Evolutionary conservation across 2,329 filamentous ascomycete species (phyloP).

Genomic region (Fusarium secorum): DNA sequence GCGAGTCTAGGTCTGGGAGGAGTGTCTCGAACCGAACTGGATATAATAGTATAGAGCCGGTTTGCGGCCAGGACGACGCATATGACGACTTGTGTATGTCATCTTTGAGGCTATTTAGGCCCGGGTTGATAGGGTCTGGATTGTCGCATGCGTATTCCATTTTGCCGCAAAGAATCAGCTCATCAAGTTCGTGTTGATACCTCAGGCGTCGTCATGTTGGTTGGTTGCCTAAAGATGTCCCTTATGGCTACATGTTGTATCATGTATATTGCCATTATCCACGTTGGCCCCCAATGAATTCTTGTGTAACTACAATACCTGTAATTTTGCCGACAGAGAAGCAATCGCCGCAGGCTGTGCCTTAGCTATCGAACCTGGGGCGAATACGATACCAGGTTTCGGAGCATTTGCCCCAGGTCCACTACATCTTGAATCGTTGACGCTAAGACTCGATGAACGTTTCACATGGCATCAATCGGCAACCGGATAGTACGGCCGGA

Average conservation of each 20-base stretch:
- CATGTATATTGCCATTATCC: background rate
- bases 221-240: background rate
- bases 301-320: accelerated
- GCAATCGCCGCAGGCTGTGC: background rate
- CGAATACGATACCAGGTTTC: too few relatives aligned
- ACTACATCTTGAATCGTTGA: background rate
- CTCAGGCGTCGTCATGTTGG: background rate
- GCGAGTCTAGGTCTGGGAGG: background rate
- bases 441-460: background rate
- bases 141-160: background rate
- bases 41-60: background rate
- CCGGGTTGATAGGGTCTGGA: background rate
- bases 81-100: background rate
- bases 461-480: accelerated
- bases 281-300: background rate
- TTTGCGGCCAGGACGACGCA: background rate
- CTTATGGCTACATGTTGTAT: background rate
- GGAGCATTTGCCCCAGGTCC: background rate
- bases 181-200: background rate
- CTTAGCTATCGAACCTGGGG: background rate
- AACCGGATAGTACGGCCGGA: background rate
- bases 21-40: background rate
- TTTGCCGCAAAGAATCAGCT: background rate
- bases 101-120: background rate
- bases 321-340: background rate